phyloP scores from a whole-genome alignment of 768 basidiomycete species.

The Paxillus rubicundulus region DNA sequence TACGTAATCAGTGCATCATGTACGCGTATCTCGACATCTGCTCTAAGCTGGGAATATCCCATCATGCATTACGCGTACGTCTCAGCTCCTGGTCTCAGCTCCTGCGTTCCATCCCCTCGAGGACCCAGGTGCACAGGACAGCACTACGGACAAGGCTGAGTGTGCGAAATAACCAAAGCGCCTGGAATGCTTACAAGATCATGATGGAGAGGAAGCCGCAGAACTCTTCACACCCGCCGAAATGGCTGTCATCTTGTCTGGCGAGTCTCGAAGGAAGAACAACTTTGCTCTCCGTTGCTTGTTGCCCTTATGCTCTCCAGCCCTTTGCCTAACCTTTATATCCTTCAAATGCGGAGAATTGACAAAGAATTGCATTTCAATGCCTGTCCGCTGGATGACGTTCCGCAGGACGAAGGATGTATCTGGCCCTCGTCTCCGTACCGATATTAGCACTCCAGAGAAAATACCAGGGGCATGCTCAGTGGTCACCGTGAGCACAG shows the following conservation, averaged over 20 bases:
- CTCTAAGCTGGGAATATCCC: background rate
- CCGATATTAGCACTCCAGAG: slow-evolving; percentile 83
- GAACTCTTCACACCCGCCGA: slow-evolving; percentile 41
- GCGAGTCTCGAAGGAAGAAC: slow-evolving; percentile 78
- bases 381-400: slow-evolving; percentile 85
- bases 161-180: background rate
- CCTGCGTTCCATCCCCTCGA: background rate
- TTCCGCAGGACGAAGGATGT: slow-evolving; percentile 90
- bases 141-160: slow-evolving; percentile 6
- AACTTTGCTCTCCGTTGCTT: slow-evolving; percentile 74
- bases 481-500: slow-evolving; percentile 78
- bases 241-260: slow-evolving; percentile 82
- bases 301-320: slow-evolving; percentile 45
- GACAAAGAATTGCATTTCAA: slow-evolving; percentile 90
- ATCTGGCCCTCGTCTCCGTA: slow-evolving; percentile 80
- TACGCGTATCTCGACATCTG: too few relatives aligned
- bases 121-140: background rate
- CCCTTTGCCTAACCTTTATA: slow-evolving; percentile 72
- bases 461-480: slow-evolving; percentile 79
- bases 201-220: slow-evolving; percentile 4
- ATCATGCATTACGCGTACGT: too few relatives aligned
- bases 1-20: background rate
- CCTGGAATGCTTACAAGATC: slow-evolving; percentile 15
- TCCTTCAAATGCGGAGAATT: slow-evolving; percentile 85
- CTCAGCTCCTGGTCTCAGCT: background rate